Base-by-base conservation (phyloP, 257 asterid genomes). In the Fraxinus quadrangulata region DNA sequence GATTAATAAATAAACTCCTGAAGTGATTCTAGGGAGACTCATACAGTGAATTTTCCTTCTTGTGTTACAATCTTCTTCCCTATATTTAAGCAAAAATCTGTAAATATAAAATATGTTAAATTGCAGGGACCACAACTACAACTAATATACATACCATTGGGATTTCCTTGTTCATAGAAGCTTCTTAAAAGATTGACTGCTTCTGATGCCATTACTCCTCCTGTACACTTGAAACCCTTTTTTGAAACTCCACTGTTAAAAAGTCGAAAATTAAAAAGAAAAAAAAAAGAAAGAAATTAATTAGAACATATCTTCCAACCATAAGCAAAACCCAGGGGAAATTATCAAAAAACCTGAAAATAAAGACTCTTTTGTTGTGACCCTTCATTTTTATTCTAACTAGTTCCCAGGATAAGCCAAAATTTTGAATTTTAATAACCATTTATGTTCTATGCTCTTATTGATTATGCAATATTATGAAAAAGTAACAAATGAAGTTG, bases 91-190 rank as follows among this genome's bases (percentile, higher is more conserved):
- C 37, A 78, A 34, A 33, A 79, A 70, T 67, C 76, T 24, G 42
- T 42, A 37, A 71, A 21, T 76, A 28, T 49, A 74, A 37, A n/a
- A 54, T 17, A 83, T 45, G 67, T 70, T 65, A 73, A 51, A 54
- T 81, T 54, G 42, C 31, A 36, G 69, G 77, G 74, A 67, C 40
- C 76, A 70, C 34, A 21, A 73, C 54, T 45, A 75, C n/a, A 67
- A 49, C 73, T 37, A 26, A 72, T 37, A 30, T 67, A 75, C 82
- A 66, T 84, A 84, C 88, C 91, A 77, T 92, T 95, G 75, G 96
- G 99, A 87, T 95, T 92, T 77, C 98, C 97, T 84, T 91, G 99
- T 83, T 95, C 98, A 74, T 92, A 92, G 89, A 95, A 95, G 84
- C 83, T 85, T 78, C 91, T 83, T 4, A 93, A 73, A 79, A 95